A percentile compares a stretch with the other conserved stretches of the same genome.
Evolutionary conservation across 306 rosid genomes (phyloP).

Genomic region (Pterocarpus macrocarpus): DNA sequence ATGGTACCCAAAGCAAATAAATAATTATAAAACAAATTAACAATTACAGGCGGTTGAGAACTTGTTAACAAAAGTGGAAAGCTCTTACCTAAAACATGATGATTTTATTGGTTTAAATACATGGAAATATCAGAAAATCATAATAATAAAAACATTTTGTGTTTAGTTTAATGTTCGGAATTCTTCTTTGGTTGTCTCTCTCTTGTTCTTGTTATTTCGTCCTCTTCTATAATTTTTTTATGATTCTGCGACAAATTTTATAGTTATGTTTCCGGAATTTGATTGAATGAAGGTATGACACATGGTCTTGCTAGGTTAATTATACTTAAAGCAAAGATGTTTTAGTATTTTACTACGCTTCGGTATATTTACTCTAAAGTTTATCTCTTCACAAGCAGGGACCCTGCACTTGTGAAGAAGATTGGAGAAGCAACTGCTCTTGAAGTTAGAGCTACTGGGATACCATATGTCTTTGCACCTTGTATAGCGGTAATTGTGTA

Average conservation of each 20-base stretch:
- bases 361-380: no score
- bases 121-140: background rate
- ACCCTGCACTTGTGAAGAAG: constrained; percentile 32
- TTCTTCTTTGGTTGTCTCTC: background rate
- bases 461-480: constrained; percentile 41
- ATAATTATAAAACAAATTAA: no score
- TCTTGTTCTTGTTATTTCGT: background rate
- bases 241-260: no score
- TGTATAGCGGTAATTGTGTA: constrained; percentile 40
- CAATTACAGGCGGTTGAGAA: no score
- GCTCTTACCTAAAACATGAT: no score
- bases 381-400: constrained; percentile 32
- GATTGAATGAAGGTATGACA: no score
- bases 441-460: constrained; percentile 6
- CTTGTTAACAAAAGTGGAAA: no score
- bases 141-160: background rate
- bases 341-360: background rate
- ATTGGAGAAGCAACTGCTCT: background rate
- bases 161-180: background rate
- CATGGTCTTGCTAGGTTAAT: background rate
- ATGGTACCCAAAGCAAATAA: no score
- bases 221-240: no score
- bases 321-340: background rate
- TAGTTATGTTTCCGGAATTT: no score
- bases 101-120: no score